Conservation (phyloP, 2,329 filamentous ascomycete species). For the Clarireedia paspali region DNA sequence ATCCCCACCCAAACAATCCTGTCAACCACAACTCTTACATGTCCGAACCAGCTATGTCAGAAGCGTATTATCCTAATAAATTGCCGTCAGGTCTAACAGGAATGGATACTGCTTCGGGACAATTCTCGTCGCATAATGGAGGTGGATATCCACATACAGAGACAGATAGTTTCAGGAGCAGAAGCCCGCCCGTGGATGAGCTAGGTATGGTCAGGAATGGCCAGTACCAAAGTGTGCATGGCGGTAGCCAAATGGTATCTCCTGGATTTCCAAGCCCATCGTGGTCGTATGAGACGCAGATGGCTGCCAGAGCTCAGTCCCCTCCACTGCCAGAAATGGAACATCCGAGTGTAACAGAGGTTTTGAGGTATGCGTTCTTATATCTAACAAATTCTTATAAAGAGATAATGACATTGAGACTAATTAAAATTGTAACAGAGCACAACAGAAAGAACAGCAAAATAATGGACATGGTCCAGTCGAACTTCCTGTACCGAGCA, state of each 20-base stretch:
- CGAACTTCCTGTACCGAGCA: constrained; percentile 4
- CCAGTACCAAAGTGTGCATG: constrained; percentile 5
- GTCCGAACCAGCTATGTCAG: constrained; percentile 14
- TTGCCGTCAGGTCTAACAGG: background rate
- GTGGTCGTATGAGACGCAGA: background rate
- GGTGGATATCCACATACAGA: constrained; percentile 1
- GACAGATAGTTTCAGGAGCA: constrained; percentile 6
- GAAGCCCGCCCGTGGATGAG: constrained; percentile 5
- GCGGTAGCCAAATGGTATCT: constrained; percentile 2
- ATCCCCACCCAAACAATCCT: background rate
- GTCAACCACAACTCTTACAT: constrained; percentile 17
- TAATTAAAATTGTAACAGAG: background rate
- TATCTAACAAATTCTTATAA: too few species aligned
- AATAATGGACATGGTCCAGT: constrained; percentile 2
- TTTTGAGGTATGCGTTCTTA: background rate
- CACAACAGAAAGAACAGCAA: background rate
- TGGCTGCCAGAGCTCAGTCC: background rate
- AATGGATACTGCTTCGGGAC: constrained; percentile 1
- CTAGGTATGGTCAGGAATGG: constrained; percentile 8
- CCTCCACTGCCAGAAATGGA: constrained; percentile 1
- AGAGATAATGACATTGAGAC: background rate
- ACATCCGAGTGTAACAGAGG: constrained; percentile 1
- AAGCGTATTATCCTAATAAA: constrained; percentile 21
- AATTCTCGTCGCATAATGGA: constrained; percentile 2
- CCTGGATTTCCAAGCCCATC: constrained; percentile 4